phyloP scores from a whole-genome alignment of 2,329 filamentous ascomycete genomes.

The Neonectria ditissima region DNA sequence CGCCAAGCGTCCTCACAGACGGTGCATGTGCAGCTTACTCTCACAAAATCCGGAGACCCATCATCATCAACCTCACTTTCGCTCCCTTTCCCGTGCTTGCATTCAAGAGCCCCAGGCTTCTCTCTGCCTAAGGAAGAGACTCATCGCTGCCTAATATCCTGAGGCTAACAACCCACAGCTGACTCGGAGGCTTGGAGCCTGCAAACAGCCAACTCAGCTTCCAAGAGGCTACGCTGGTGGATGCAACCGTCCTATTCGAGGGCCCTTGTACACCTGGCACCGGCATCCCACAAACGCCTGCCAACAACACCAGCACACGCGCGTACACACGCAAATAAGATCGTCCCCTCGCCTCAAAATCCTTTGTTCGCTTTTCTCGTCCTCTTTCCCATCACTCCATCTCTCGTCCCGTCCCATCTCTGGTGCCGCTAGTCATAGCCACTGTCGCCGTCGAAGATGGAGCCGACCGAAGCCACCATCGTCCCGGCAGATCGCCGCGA shows the following conservation, averaged over 20 bases:
- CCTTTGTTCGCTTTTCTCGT: neutral
- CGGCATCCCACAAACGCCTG: neutral
- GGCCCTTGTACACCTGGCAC: slow-evolving; percentile 14
- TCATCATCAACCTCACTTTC: neutral
- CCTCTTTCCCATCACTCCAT: neutral
- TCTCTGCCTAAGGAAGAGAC: neutral
- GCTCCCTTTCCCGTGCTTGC: neutral
- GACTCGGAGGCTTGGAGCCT: neutral
- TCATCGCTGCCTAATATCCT: slow-evolving; percentile 12
- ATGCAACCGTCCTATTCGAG: slow-evolving; percentile 20
- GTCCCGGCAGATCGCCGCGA: slow-evolving; percentile 36
- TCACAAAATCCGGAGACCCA: no score
- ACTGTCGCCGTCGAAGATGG: slow-evolving; percentile 32
- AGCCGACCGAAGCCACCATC: slow-evolving; percentile 28
- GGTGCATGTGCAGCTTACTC: neutral
- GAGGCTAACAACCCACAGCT: neutral
- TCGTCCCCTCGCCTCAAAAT: neutral
- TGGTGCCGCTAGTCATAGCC: neutral
- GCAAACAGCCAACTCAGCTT: slow-evolving; percentile 3
- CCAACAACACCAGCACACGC: neutral
- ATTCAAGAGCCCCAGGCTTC: neutral
- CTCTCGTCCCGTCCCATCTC: neutral
- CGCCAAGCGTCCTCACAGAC: neutral
- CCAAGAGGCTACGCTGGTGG: slow-evolving; percentile 11
- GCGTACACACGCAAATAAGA: neutral